Evolutionary conservation across 1,284 basidiomycete species (phyloP).

Genomic region (Cryptococcus floricola): DNA sequence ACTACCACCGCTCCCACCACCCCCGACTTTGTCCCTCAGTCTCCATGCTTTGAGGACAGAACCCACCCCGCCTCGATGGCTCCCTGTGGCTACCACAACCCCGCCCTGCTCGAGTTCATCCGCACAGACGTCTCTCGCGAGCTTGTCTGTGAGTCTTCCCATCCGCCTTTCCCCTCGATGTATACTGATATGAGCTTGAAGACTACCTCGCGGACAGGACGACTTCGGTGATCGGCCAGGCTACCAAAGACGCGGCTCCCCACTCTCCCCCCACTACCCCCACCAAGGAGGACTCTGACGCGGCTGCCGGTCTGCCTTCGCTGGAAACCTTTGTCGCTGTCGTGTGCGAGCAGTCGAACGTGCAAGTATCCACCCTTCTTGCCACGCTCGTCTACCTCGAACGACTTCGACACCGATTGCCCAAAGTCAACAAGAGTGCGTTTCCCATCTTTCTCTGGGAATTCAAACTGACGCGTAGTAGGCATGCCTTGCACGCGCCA

Average conservation of each 20-base stretch:
- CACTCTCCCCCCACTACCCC: slow-evolving; percentile 28
- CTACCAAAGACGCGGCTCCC: slow-evolving; percentile 39
- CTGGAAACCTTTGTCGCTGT: slow-evolving; percentile 84
- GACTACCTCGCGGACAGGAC: slow-evolving; percentile 48
- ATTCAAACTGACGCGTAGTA: slow-evolving; percentile 13
- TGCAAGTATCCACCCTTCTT: slow-evolving; percentile 86
- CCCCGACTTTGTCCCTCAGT: slow-evolving; percentile 30
- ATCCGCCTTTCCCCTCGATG: background rate
- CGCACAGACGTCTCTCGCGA: slow-evolving; percentile 69
- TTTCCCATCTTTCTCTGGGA: slow-evolving; percentile 8
- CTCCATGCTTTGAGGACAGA: slow-evolving; percentile 47
- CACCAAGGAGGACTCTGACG: slow-evolving; percentile 23
- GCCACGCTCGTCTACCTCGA: slow-evolving; percentile 92
- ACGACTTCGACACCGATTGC: slow-evolving; percentile 73
- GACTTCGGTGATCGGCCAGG: slow-evolving; percentile 47
- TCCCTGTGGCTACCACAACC: slow-evolving; percentile 65
- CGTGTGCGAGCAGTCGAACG: slow-evolving; percentile 79
- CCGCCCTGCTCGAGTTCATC: slow-evolving; percentile 71
- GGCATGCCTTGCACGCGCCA: slow-evolving; percentile 77
- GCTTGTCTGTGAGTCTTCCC: slow-evolving; percentile 61
- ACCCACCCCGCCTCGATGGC: slow-evolving; percentile 63
- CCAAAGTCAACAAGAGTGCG: slow-evolving; percentile 77
- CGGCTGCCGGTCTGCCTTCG: slow-evolving; percentile 61
- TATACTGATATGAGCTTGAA: slow-evolving; percentile 8
- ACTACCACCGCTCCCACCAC: slow-evolving; percentile 37